Base-by-base conservation (phyloP, 2,329 filamentous ascomycete genomes). In the Neonectria coccinea region DNA sequence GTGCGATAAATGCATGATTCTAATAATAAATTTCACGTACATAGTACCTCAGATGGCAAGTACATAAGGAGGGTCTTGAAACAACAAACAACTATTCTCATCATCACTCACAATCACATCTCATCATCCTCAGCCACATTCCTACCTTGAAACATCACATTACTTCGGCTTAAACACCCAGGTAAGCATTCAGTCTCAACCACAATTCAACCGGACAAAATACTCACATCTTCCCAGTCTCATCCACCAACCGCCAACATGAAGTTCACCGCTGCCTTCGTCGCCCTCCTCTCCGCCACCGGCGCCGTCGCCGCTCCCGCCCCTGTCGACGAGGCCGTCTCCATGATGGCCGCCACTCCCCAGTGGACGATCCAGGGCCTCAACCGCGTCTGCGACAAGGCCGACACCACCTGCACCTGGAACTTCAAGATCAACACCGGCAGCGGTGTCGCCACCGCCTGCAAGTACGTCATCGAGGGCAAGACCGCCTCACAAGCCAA, bases 381-480 rank as follows among this genome's bases (percentile, higher is more conserved):
- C 61, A 73, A 73, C 61, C 83, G 82, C 64, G 65, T 70, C 63
- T 84, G 82, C 79, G 75, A 78, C 70, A 33, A 64, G 31, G 63
- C 67, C 53, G 74, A 83, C 68, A 76, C 75, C 54, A 66, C 70
- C 20, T 84, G 82, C 77, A 78, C 75, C 69, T 83, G 80, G 77
- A 77, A 73, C 65, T 84, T 84, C 71, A 68, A 70, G 64, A 79
- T 83, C 75, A 75, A 82, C 75, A 77, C 81, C 48, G 82, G 82
- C 73, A 75, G 75, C 56, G 79, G 83, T 59, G 76, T 79, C 63
- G 74, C 77, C 22, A 69, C 71, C 36, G 3, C 68, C 11, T 73
- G 71, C 71, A 73, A 65, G 48, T 70, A 70, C 45, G 62, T 69
- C 29, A 75, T 82, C 64, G 77, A 75, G 41, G 75, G 69, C 63